phyloP scores from a whole-genome alignment of 2,329 filamentous ascomycete species.

The Capronia coronata region DNA sequence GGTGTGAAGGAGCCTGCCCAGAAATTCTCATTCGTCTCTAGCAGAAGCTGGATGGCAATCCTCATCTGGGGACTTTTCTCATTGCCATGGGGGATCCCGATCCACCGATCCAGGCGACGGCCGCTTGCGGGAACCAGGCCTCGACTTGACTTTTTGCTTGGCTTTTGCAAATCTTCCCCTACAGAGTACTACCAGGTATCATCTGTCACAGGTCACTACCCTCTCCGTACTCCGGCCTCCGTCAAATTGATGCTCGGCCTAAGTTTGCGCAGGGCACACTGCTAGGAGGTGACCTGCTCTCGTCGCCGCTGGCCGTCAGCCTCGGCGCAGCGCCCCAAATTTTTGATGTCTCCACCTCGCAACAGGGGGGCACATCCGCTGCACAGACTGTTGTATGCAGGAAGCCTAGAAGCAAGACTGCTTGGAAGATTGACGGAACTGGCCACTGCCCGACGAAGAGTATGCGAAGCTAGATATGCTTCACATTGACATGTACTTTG shows the following conservation, averaged over 20 bases:
- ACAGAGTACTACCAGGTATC: no score
- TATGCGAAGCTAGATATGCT: not conserved
- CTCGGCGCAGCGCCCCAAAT: not conserved
- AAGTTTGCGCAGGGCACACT: no score
- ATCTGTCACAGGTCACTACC: no score
- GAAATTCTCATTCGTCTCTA: no score
- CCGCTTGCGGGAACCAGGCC: not conserved
- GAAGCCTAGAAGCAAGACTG: not conserved
- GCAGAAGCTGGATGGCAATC: not conserved
- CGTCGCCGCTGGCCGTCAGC: slow-evolving; percentile 14
- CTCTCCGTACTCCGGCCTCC: no score
- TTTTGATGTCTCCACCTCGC: not conserved
- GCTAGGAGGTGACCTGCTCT: no score
- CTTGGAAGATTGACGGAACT: slow-evolving; percentile 5
- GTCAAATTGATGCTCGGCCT: no score
- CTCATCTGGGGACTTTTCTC: no score
- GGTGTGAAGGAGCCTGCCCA: no score
- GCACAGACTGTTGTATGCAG: slow-evolving; percentile 9
- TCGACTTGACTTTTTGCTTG: no score
- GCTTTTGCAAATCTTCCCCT: no score
- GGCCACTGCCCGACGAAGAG: slow-evolving; percentile 11
- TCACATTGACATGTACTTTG: not conserved
- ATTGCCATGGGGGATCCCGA: not conserved
- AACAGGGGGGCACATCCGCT: not conserved
- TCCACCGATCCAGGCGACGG: not conserved